phyloP scores from a whole-genome alignment of 2,329 filamentous ascomycete genomes.

The Myriosclerotinia curreyana region DNA sequence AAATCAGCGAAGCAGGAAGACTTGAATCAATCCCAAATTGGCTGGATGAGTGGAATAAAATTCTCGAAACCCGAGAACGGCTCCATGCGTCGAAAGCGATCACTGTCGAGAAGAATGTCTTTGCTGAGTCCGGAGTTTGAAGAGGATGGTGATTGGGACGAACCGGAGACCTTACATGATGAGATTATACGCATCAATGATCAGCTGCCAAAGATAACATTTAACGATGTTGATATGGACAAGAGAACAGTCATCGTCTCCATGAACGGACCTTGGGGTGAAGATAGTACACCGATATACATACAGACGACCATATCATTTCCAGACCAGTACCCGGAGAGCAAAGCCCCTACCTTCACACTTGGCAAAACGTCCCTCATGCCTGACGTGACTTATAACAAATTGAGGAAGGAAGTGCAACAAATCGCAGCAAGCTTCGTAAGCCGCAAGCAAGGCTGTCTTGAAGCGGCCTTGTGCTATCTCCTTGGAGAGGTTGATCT shows the following conservation, averaged over 20 bases:
- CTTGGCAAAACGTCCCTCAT: slow-evolving; percentile 63
- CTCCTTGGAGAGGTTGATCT: slow-evolving; percentile 61
- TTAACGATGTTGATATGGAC: slow-evolving; percentile 64
- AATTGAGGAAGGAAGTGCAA: slow-evolving; percentile 54
- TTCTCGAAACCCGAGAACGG: slow-evolving; percentile 46
- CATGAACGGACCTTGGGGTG: slow-evolving; percentile 63
- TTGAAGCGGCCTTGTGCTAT: slow-evolving; percentile 61
- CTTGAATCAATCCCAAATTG: slow-evolving; percentile 55
- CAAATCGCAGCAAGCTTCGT: slow-evolving; percentile 56
- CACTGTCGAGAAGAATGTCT: slow-evolving; percentile 35
- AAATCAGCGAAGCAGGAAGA: slow-evolving; percentile 37
- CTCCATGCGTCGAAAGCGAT: slow-evolving; percentile 27
- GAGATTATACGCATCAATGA: slow-evolving; percentile 61
- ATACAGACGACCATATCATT: slow-evolving; percentile 61
- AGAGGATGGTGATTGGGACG: slow-evolving; percentile 51
- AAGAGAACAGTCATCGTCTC: slow-evolving; percentile 57
- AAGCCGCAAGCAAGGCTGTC: slow-evolving; percentile 57
- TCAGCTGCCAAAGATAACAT: slow-evolving; percentile 61
- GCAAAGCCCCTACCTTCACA: slow-evolving; percentile 55
- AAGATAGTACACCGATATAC: slow-evolving; percentile 54
- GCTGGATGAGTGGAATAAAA: slow-evolving; percentile 67
- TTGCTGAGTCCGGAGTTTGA: slow-evolving; percentile 38
- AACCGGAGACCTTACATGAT: slow-evolving; percentile 59
- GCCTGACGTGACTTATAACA: slow-evolving; percentile 53
- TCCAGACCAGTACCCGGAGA: slow-evolving; percentile 57